phyloP scores from a whole-genome alignment of 345 rosid species.

The Rubroshorea leprosula region DNA sequence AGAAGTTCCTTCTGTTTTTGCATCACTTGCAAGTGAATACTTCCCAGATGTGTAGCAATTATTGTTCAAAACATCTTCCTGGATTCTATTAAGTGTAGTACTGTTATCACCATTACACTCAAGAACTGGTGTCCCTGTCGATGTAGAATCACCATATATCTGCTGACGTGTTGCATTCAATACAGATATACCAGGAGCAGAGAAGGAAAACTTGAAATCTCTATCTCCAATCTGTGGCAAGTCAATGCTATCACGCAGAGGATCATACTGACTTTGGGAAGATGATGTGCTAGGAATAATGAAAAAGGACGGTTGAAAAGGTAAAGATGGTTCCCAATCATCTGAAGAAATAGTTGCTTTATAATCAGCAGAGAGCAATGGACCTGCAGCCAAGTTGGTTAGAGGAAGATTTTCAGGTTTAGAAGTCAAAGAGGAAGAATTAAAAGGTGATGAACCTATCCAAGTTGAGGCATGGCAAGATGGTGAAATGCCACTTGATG shows the following conservation, averaged over 20 bases:
- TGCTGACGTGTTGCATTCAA: conserved; percentile 28
- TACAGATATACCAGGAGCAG: conserved; percentile 30
- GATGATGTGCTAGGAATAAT: conserved; percentile 44
- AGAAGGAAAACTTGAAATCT: conserved; percentile 28
- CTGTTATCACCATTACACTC: conserved; percentile 44
- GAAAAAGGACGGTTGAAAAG: conserved; percentile 67
- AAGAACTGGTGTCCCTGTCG: conserved; percentile 15
- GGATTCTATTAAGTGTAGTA: conserved; percentile 25
- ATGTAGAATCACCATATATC: conserved; percentile 26
- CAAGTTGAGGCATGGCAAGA: conserved; percentile 24
- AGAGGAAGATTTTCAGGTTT: conserved; percentile 28
- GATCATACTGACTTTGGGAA: conserved; percentile 51
- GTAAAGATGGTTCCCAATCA: conserved; percentile 90
- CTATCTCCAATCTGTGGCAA: conserved; percentile 27
- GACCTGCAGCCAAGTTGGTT: conserved; percentile 19
- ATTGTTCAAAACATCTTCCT: conserved; percentile 32
- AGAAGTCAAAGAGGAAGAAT: conserved; percentile 31
- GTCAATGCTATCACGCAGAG: conserved; percentile 53
- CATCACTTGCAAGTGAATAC: conserved; percentile 28
- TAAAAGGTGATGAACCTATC: conserved; percentile 33
- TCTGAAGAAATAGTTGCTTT: conserved; percentile 39
- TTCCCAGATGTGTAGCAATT: conserved; percentile 25
- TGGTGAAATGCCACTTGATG: conserved; percentile 12
- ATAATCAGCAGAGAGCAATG: conserved; percentile 19
- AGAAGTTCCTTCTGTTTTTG: conserved; percentile 42